Evolutionary conservation across 805 yeast species (phyloP).

Genomic region (Wickerhamiella hasegawae): DNA sequence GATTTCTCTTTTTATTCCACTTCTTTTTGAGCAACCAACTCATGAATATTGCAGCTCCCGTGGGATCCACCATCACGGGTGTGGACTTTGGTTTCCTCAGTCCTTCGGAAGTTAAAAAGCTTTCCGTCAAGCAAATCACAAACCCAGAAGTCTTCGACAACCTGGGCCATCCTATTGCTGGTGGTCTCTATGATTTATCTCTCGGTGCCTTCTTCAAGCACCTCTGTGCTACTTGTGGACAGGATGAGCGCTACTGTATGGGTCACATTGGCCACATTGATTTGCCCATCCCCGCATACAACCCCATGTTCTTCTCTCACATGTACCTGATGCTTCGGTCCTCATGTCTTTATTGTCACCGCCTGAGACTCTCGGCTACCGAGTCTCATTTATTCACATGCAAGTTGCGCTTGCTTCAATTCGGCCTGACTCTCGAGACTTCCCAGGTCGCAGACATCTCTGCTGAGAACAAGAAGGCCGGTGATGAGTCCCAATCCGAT

Average conservation of each 20-base stretch:
- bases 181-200: constrained; percentile 90
- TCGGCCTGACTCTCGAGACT: constrained; percentile 46
- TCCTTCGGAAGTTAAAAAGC: constrained; percentile 63
- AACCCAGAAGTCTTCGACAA: constrained; percentile 93
- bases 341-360: constrained; percentile 81
- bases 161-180: constrained; percentile 85
- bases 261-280: constrained; percentile 98
- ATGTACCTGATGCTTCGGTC: constrained; percentile 71
- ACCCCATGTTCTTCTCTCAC: constrained; percentile 87
- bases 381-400: constrained; percentile 69
- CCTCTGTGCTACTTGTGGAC: constrained; percentile 87
- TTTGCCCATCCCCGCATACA: constrained; percentile 87
- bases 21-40: too few relatives aligned
- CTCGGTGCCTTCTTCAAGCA: constrained; percentile 85
- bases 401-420: constrained; percentile 66
- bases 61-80: constrained; percentile 81
- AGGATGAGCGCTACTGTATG: constrained; percentile 87
- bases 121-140: constrained; percentile 90
- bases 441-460: constrained; percentile 18
- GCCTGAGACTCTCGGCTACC: constrained; percentile 48
- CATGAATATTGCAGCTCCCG: constrained; percentile 95
- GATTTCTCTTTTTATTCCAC: too few relatives aligned
- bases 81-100: constrained; percentile 84
- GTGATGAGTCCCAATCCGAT: constrained; percentile 22
- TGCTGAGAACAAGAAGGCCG: constrained; percentile 31